phyloP scores from a whole-genome alignment of 177 flowering plant genomes.

The Vitis hybrid region DNA sequence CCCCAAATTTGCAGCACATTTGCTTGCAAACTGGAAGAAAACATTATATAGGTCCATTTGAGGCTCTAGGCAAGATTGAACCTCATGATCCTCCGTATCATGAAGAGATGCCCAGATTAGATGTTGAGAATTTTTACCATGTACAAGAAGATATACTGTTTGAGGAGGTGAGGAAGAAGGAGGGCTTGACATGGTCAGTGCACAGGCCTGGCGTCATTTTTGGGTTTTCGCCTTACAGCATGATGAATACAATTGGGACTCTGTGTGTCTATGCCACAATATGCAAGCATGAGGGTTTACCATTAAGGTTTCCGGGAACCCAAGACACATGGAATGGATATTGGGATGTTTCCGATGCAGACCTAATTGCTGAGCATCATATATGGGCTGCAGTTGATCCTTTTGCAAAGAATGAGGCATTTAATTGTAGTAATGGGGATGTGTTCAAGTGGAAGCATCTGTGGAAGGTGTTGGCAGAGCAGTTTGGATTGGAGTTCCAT shows the following conservation, averaged over 20 bases:
- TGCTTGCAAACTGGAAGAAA: constrained; percentile 37
- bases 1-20: constrained; percentile 30
- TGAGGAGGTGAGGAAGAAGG: constrained; percentile 14
- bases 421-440: constrained; percentile 51
- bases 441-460: constrained; percentile 44
- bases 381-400: constrained; percentile 44
- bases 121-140: constrained; percentile 23
- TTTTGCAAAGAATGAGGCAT: constrained; percentile 41
- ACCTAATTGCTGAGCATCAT: constrained; percentile 45
- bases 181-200: constrained; percentile 29
- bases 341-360: constrained; percentile 37
- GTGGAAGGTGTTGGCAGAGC: constrained; percentile 33
- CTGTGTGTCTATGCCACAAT: constrained; percentile 38
- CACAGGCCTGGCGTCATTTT: constrained; percentile 38
- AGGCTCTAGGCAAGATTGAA: not conserved
- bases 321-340: constrained; percentile 41
- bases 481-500: constrained; percentile 22
- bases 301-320: constrained; percentile 42
- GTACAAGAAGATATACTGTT: constrained; percentile 21
- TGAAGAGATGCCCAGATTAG: constrained; percentile 29
- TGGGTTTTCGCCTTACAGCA: constrained; percentile 30
- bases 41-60: constrained; percentile 36
- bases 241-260: constrained; percentile 27
- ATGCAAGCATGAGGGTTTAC: constrained; percentile 34
- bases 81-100: constrained; percentile 27